phyloP scores from a whole-genome alignment of 2,329 filamentous ascomycete species.

The Cordyceps farinosa region DNA sequence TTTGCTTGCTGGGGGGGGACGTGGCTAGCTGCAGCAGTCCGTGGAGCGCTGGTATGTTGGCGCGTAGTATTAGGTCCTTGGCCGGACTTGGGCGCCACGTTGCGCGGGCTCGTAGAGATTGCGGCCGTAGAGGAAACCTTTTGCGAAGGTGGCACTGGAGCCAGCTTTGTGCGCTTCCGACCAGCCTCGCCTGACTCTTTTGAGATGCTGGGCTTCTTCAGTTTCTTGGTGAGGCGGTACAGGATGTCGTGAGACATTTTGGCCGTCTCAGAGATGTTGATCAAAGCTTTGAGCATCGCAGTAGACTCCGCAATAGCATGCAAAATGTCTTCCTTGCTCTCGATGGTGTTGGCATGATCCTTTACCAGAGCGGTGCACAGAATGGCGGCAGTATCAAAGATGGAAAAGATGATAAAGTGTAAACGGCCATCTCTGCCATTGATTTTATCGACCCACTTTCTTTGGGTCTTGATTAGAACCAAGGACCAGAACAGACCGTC shows the following conservation, averaged over 20 bases:
- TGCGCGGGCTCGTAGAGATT: neutral
- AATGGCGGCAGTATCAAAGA: slow-evolving; percentile 49
- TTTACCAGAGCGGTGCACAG: slow-evolving; percentile 49
- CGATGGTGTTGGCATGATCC: slow-evolving; percentile 33
- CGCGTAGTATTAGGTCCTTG: neutral
- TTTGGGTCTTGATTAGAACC: slow-evolving; percentile 38
- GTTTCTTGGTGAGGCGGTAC: slow-evolving; percentile 27
- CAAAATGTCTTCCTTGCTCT: slow-evolving; percentile 36
- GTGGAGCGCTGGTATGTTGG: neutral
- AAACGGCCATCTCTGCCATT: slow-evolving; percentile 46
- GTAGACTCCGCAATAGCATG: slow-evolving; percentile 35
- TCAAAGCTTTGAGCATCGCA: slow-evolving; percentile 31
- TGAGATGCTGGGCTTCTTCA: slow-evolving; percentile 22
- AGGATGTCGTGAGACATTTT: slow-evolving; percentile 35
- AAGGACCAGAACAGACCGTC: slow-evolving; percentile 42
- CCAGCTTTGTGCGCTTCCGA: slow-evolving; percentile 13
- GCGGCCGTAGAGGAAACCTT: neutral
- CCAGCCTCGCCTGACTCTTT: slow-evolving; percentile 5
- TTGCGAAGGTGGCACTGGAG: slow-evolving; percentile 2
- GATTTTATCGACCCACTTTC: slow-evolving; percentile 40
- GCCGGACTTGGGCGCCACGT: neutral
- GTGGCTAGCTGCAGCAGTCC: neutral
- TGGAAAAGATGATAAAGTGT: slow-evolving; percentile 48
- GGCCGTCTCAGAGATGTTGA: slow-evolving; percentile 32
- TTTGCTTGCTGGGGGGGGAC: neutral